Conservation (phyloP, 768 basidiomycete genomes). For the Leccinum incarnatum region DNA sequence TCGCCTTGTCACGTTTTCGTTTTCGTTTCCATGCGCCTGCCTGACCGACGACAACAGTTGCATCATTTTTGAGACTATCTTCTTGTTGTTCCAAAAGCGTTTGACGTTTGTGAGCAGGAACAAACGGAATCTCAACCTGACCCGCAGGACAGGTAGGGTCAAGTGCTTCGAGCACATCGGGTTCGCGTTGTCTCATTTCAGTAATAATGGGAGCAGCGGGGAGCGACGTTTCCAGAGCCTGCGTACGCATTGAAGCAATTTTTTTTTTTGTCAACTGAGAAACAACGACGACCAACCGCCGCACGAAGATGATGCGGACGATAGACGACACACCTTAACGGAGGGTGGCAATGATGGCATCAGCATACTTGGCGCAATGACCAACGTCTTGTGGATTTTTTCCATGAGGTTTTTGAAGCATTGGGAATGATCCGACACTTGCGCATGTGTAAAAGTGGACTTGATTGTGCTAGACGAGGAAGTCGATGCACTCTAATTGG, state of each 20-base stretch:
- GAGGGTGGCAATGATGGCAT: conserved; percentile 18
- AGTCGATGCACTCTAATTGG: conserved; percentile 4
- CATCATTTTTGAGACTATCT: conserved; percentile 46
- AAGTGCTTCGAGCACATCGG: conserved; percentile 1
- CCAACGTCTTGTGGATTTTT: conserved; percentile 66
- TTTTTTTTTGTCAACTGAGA: conserved; percentile 1
- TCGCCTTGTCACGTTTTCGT: conserved; percentile 33
- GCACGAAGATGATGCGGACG: conserved; percentile 1
- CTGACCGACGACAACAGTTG: conserved; percentile 73
- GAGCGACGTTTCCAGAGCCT: conserved; percentile 2
- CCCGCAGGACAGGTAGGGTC: conserved; percentile 33
- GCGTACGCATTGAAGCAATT: conserved; percentile 4
- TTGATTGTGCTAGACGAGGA: conserved; percentile 5
- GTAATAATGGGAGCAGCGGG: background rate
- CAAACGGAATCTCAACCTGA: conserved; percentile 73
- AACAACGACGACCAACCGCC: conserved; percentile 1
- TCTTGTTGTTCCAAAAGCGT: conserved; percentile 10
- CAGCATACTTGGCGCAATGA: conserved; percentile 54
- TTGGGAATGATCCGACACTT: conserved; percentile 12
- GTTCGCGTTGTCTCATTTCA: background rate
- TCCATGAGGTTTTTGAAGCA: conserved; percentile 54
- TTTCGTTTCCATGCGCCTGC: conserved; percentile 63
- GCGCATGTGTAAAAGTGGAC: conserved; percentile 9
- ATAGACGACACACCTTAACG: conserved; percentile 16
- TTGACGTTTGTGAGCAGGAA: conserved; percentile 63